phyloP scores from a whole-genome alignment of 192 early-diverging fungal species.

The Neocallimastix lanati region DNA sequence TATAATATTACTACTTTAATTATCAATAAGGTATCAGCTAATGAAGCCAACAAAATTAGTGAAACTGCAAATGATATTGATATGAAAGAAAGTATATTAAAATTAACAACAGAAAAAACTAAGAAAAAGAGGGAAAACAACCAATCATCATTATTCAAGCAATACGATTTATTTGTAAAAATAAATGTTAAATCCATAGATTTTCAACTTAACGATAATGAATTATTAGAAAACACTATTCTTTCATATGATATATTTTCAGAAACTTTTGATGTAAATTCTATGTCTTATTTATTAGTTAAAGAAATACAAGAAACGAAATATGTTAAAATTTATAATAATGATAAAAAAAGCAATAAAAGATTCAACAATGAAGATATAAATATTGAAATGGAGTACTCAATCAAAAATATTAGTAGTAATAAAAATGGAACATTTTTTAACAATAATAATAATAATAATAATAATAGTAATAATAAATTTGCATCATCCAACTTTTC shows the following conservation, averaged over 20 bases:
- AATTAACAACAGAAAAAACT: not conserved
- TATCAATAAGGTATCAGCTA: not conserved
- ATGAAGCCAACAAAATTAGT: not conserved
- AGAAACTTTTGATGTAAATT: not conserved
- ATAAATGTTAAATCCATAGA: not conserved
- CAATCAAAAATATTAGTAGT: not conserved
- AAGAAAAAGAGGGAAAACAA: not conserved
- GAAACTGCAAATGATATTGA: not conserved
- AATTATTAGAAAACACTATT: not conserved
- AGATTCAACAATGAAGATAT: too few relatives aligned
- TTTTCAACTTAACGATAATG: not conserved
- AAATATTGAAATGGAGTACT: not conserved
- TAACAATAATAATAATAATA: not conserved
- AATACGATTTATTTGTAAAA: not conserved
- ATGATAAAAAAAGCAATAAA: not conserved
- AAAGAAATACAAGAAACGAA: not conserved
- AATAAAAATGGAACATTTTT: too few relatives aligned
- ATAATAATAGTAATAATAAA: not conserved
- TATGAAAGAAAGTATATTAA: not conserved
- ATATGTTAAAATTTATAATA: not conserved
- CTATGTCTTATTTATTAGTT: not conserved
- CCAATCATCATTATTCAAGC: too few relatives aligned
- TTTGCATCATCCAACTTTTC: not conserved
- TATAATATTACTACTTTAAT: not conserved
- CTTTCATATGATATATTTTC: not conserved